Evolutionary conservation across 2,329 filamentous ascomycete species (phyloP).

Genomic region (Alternaria tenuissima): DNA sequence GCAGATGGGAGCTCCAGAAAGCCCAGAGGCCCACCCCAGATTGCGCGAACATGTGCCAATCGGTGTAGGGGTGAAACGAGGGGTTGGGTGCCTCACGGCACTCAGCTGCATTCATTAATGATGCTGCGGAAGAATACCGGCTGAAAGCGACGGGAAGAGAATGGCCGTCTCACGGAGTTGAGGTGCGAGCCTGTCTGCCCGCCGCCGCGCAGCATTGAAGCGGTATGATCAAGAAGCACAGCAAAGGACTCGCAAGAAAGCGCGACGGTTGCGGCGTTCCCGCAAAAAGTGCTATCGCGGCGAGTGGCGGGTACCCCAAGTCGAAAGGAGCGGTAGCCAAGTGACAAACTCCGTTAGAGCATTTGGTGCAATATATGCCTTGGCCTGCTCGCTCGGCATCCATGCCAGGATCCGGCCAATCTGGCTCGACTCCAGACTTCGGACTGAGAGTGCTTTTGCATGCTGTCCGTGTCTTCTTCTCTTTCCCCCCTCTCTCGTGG

Average conservation of each 20-base stretch:
- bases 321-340: slow-evolving; percentile 16
- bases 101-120: slow-evolving; percentile 31
- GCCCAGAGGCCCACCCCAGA: slow-evolving; percentile 16
- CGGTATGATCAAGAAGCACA: slow-evolving; percentile 13
- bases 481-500: slow-evolving; percentile 22
- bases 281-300: slow-evolving; percentile 11
- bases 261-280: slow-evolving; percentile 1
- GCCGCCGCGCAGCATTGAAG: slow-evolving; percentile 8
- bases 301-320: slow-evolving; percentile 10
- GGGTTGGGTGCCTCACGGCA: slow-evolving; percentile 15
- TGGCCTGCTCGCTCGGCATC: slow-evolving; percentile 29
- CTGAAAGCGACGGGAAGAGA: slow-evolving; percentile 33
- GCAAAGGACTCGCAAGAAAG: slow-evolving; percentile 2
- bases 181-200: not conserved
- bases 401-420: slow-evolving; percentile 31
- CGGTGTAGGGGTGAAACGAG: slow-evolving; percentile 33
- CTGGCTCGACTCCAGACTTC: slow-evolving; percentile 32
- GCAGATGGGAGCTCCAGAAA: not conserved
- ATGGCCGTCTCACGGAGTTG: slow-evolving; percentile 15
- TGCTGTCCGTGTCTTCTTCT: slow-evolving; percentile 12
- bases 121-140: slow-evolving; percentile 40
- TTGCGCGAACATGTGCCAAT: slow-evolving; percentile 27
- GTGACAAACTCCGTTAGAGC: slow-evolving; percentile 29
- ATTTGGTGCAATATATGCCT: slow-evolving; percentile 32
- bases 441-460: slow-evolving; percentile 18